A percentile compares a stretch with the other conserved stretches of the same genome.
Conservation (phyloP, 495 filamentous ascomycete species). For the Penicillium manginii region DNA sequence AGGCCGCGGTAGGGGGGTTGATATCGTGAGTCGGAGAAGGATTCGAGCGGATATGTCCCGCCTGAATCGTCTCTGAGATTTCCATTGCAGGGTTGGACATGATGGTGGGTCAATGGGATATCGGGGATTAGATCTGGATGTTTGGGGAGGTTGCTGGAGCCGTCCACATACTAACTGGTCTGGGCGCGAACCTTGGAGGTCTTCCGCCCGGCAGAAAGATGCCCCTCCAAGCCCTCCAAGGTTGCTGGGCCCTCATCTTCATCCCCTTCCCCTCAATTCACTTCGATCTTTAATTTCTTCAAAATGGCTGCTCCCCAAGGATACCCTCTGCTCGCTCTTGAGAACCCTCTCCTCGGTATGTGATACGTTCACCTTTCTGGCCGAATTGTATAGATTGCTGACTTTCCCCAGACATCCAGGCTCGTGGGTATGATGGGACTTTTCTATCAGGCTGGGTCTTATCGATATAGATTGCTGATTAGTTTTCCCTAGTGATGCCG, state of each 20-base stretch:
- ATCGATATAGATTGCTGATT: slow-evolving; percentile 7
- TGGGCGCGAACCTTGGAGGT: slow-evolving; percentile 12
- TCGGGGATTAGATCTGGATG: not conserved
- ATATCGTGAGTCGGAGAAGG: slow-evolving; percentile 76
- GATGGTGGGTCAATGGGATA: slow-evolving; percentile 19
- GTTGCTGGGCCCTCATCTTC: slow-evolving; percentile 15
- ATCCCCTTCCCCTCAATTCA: slow-evolving; percentile 13
- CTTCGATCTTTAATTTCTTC: not conserved
- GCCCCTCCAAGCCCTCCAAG: slow-evolving; percentile 24
- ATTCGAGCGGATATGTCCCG: slow-evolving; percentile 69
- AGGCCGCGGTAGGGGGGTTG: slow-evolving; percentile 76
- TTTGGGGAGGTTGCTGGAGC: not conserved
- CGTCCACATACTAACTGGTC: not conserved
- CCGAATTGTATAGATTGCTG: slow-evolving; percentile 21
- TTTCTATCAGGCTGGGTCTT: slow-evolving; percentile 4
- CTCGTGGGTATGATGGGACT: slow-evolving; percentile 60
- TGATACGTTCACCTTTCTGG: slow-evolving; percentile 19
- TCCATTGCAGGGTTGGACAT: slow-evolving; percentile 57
- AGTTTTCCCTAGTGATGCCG: slow-evolving; percentile 53
- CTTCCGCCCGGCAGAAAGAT: slow-evolving; percentile 19
- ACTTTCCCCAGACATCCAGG: slow-evolving; percentile 79
- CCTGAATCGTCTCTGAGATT: slow-evolving; percentile 76
- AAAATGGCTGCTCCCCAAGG: slow-evolving; percentile 74
- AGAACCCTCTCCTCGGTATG: slow-evolving; percentile 94
- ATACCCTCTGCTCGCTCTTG: slow-evolving; percentile 85